Conservation (phyloP, 768 basidiomycete genomes). For the Mrakia frigida region DNA sequence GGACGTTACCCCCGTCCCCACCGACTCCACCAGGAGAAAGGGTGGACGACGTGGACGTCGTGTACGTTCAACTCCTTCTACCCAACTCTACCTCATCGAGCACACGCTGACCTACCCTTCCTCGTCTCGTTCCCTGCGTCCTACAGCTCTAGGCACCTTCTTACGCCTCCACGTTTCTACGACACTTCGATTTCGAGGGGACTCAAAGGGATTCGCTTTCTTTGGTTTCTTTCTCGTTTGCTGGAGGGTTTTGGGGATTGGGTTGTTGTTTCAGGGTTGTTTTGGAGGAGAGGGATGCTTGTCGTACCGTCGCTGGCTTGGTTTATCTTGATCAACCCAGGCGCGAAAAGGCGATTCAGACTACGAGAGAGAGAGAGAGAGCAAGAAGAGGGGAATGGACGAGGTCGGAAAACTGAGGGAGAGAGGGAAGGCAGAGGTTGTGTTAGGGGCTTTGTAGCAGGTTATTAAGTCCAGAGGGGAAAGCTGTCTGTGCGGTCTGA, state of each 20-base stretch:
- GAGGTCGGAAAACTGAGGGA: neutral
- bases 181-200: neutral
- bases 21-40: slow-evolving; percentile 96
- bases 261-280: neutral
- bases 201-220: neutral
- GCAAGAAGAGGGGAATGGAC: neutral
- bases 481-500: too few relatives aligned
- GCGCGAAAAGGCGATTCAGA: slow-evolving; percentile 7
- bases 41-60: slow-evolving; percentile 46
- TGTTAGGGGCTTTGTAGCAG: too few relatives aligned
- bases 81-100: neutral
- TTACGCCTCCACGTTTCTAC: neutral
- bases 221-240: neutral
- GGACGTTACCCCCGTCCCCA: slow-evolving; percentile 57
- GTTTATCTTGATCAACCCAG: slow-evolving; percentile 22
- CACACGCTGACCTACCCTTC: neutral
- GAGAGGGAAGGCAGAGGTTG: too few relatives aligned
- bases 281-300: slow-evolving; percentile 1
- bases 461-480: too few relatives aligned
- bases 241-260: neutral
- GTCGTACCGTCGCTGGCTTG: slow-evolving; percentile 22
- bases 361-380: neutral
- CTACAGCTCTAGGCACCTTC: neutral
- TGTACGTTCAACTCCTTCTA: neutral
- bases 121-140: neutral